A percentile compares a stretch with the other conserved stretches of the same genome.
phyloP scores from a whole-genome alignment of 148 eudicot genomes.

The Fagopyrum homotropicum region DNA sequence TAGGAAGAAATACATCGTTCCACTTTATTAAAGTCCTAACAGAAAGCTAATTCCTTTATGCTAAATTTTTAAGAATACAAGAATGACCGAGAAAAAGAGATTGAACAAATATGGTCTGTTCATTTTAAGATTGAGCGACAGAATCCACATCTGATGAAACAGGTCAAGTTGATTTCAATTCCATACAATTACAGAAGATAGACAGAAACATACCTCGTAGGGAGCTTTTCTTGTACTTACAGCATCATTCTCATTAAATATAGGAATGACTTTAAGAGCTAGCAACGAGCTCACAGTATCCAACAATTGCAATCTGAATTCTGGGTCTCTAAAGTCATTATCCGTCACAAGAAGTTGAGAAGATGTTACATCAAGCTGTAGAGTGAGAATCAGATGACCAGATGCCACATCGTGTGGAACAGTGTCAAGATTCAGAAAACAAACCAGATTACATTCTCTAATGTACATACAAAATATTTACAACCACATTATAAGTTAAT shows the following conservation, averaged over 20 bases:
- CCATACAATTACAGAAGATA: too few relatives aligned
- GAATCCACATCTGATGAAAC: not conserved
- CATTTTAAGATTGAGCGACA: not conserved
- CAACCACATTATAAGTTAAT: not conserved
- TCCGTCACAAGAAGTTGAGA: constrained; percentile 96
- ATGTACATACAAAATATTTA: not conserved
- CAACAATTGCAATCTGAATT: constrained; percentile 65
- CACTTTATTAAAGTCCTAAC: too few relatives aligned
- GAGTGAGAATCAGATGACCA: too few relatives aligned
- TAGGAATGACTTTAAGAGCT: constrained; percentile 63
- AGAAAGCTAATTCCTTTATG: too few relatives aligned
- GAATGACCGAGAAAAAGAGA: not conserved
- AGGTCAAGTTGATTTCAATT: too few relatives aligned
- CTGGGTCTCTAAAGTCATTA: constrained; percentile 83
- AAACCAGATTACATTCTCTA: constrained; percentile 8
- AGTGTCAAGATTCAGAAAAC: constrained; percentile 15
- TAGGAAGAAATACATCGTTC: too few relatives aligned
- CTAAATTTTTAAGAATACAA: not conserved
- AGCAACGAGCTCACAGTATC: constrained; percentile 67
- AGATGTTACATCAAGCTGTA: constrained; percentile 86
- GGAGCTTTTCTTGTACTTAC: constrained; percentile 97
- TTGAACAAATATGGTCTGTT: not conserved
- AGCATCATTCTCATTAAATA: constrained; percentile 95
- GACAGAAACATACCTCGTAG: constrained; percentile 55
- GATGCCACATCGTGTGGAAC: not conserved